Conservation (phyloP, 2,329 filamentous ascomycete genomes). For the Paracoccidioides lutzii region DNA sequence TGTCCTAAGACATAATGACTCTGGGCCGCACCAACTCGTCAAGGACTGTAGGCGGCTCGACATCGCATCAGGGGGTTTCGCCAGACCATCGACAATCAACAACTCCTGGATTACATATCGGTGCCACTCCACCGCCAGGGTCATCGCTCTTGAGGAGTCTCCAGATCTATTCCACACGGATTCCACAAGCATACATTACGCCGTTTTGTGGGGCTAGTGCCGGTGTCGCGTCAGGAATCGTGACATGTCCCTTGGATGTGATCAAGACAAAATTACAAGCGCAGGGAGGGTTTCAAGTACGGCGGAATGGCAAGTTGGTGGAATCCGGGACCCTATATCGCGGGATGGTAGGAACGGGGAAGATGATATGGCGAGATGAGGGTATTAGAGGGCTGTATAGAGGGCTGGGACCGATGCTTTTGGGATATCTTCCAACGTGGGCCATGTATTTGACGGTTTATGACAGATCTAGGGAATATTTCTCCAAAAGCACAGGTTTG, state of each 20-base stretch:
- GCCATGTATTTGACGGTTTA: constrained; percentile 97
- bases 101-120: constrained; percentile 15
- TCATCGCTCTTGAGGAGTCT: constrained; percentile 23
- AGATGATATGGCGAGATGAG: constrained; percentile 75
- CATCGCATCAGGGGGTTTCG: constrained; percentile 17
- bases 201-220: constrained; percentile 77
- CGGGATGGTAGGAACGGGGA: constrained; percentile 75
- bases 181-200: constrained; percentile 53
- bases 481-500: constrained; percentile 54
- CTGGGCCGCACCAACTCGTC: constrained; percentile 31
- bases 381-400: constrained; percentile 84
- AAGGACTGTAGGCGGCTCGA: constrained; percentile 19
- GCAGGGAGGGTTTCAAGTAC: constrained; percentile 64
- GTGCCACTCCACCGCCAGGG: constrained; percentile 18
- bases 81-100: constrained; percentile 14
- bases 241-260: constrained; percentile 94
- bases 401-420: constrained; percentile 81
- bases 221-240: constrained; percentile 82
- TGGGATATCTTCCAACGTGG: constrained; percentile 96
- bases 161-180: constrained; percentile 31
- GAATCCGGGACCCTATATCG: constrained; percentile 55
- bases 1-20: constrained; percentile 29
- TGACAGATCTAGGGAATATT: constrained; percentile 68
- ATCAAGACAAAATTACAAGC: constrained; percentile 98
- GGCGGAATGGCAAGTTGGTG: constrained; percentile 27